A percentile compares a stretch with the other conserved stretches of the same genome.
Conservation (phyloP, 805 yeast genomes). For the Zygoascus biomembranicola region DNA sequence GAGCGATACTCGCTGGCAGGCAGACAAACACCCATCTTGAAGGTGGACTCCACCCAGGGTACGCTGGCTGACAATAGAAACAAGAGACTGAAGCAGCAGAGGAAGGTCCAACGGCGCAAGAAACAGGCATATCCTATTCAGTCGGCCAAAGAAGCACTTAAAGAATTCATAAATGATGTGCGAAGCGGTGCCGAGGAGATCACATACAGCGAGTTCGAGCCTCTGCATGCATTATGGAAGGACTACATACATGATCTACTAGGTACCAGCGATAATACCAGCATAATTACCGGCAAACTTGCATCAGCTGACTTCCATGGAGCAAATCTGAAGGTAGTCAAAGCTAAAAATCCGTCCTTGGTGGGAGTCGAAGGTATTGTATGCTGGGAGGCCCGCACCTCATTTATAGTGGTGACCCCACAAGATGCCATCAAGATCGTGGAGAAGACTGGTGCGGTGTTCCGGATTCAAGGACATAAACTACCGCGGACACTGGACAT, state of each 20-base stretch:
- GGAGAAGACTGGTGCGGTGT: slow-evolving; percentile 59
- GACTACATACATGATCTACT: slow-evolving; percentile 53
- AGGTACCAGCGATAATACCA: slow-evolving; percentile 11
- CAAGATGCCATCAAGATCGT: slow-evolving; percentile 60
- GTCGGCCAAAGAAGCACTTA: slow-evolving; percentile 21
- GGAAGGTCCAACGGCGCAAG: slow-evolving; percentile 3
- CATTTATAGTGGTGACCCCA: slow-evolving; percentile 54
- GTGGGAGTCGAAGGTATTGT: slow-evolving; percentile 69
- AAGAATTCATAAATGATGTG: slow-evolving; percentile 16
- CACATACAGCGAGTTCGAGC: slow-evolving; percentile 42
- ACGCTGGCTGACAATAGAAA: not conserved
- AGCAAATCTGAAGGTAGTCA: slow-evolving; percentile 49
- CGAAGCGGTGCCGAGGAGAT: slow-evolving; percentile 8
- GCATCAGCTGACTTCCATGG: slow-evolving; percentile 81
- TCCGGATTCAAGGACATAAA: slow-evolving; percentile 27
- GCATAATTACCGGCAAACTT: slow-evolving; percentile 30
- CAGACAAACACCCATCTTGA: slow-evolving; percentile 29
- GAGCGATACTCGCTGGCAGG: slow-evolving; percentile 31
- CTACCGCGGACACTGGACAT: slow-evolving; percentile 40
- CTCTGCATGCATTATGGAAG: slow-evolving; percentile 65
- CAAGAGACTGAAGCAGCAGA: slow-evolving; percentile 6
- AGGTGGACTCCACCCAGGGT: slow-evolving; percentile 12
- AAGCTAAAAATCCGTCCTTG: slow-evolving; percentile 46
- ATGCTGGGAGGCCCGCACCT: slow-evolving; percentile 73
- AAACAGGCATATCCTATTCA: slow-evolving; percentile 13